phyloP scores from a whole-genome alignment of 257 asterid species.

The Fraxinus cuspidata region DNA sequence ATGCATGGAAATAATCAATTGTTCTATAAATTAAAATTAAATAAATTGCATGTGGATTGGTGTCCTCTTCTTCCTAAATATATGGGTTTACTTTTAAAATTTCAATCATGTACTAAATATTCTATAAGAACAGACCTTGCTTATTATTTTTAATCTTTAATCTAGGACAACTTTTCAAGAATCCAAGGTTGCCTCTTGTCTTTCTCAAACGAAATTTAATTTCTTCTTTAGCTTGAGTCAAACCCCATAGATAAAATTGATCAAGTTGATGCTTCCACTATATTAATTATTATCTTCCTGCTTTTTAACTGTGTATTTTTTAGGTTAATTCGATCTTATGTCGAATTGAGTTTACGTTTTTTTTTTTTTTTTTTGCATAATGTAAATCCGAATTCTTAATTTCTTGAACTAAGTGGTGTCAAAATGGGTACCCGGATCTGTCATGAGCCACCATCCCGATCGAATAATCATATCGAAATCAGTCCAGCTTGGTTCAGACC shows the following conservation, averaged over 20 bases:
- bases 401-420: too few species aligned
- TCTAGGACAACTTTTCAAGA: conserved; percentile 38
- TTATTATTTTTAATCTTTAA: conserved; percentile 6
- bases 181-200: conserved; percentile 49
- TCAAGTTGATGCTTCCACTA: not conserved
- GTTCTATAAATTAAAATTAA: not conserved
- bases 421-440: too few species aligned
- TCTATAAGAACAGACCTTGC: conserved; percentile 15
- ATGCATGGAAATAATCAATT: conserved; percentile 12
- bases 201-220: not conserved
- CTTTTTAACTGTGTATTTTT: not conserved
- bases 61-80: conserved; percentile 23
- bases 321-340: not conserved
- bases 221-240: conserved; percentile 40
- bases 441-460: too few species aligned
- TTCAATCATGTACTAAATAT: conserved; percentile 13
- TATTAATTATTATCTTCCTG: not conserved
- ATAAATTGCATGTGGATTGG: conserved; percentile 37
- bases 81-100: conserved; percentile 25
- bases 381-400: too few species aligned
- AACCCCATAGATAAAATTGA: conserved; percentile 5
- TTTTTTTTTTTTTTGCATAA: too few species aligned
- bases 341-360: too few species aligned
- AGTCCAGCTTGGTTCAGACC: too few species aligned
- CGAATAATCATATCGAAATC: too few species aligned